Evolutionary conservation across 768 basidiomycete genomes (phyloP).

Genomic region (Mycena epipterygia): DNA sequence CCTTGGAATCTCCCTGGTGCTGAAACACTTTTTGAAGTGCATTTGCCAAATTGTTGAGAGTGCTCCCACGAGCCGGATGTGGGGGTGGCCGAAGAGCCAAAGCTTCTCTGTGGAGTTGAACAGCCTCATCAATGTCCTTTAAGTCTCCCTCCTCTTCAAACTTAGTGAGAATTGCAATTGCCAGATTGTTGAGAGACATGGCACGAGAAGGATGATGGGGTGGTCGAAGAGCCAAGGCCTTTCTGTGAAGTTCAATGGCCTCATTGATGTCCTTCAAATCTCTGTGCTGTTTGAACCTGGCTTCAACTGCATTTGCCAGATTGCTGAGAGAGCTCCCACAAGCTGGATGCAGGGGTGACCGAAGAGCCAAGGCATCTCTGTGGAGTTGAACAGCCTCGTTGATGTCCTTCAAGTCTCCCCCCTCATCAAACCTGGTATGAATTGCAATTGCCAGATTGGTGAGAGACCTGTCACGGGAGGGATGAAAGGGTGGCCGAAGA

Average conservation of each 20-base stretch:
- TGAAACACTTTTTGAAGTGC: no score
- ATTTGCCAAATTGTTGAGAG: no score
- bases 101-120: constrained; percentile 7
- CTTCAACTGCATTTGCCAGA: neutral
- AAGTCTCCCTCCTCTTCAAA: neutral
- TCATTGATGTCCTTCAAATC: neutral
- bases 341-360: neutral
- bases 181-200: constrained; percentile 1
- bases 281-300: neutral
- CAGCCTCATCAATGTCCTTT: constrained; percentile 12
- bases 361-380: neutral
- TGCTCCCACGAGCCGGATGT: no score
- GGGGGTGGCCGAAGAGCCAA: no score
- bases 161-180: neutral
- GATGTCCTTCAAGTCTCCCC: neutral
- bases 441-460: neutral
- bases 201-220: constrained; percentile 2
- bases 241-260: constrained; percentile 9
- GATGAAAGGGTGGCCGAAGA: neutral
- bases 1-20: no score
- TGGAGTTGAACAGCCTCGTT: constrained; percentile 13
- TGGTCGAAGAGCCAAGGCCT: no score
- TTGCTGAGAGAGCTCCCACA: neutral
- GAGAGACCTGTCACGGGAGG: neutral
- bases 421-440: neutral